These are phyloP conservation scores for Hordeum vulgare DNA, from an alignment of 176 grass and related monocot genomes.

Conservation along the genomic window DNA sequence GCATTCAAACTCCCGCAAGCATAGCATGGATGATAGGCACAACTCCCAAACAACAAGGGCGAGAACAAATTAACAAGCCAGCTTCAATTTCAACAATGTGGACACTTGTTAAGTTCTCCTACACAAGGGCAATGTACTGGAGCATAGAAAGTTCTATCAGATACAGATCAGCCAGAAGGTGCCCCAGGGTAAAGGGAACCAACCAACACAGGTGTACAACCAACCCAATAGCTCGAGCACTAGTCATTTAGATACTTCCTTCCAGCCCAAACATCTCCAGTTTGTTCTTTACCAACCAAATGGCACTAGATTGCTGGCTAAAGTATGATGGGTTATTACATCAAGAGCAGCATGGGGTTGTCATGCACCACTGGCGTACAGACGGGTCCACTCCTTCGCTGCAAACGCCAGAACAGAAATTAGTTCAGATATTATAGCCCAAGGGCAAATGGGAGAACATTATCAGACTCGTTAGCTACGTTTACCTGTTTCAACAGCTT, in stretches of 20 bases:
- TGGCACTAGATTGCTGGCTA: constrained; percentile 31
- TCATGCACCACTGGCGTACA: constrained; percentile 76
- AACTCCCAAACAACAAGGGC: neutral
- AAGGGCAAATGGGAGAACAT: neutral
- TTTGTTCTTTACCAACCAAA: constrained; percentile 49
- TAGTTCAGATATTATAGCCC: neutral
- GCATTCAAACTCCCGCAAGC: neutral
- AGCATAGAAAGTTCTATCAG: constrained; percentile 17
- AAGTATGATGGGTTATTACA: constrained; percentile 45
- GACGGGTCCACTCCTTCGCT: constrained; percentile 94
- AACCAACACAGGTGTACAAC: constrained; percentile 37
- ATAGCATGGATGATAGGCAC: neutral
- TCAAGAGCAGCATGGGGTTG: neutral
- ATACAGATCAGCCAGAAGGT: constrained; percentile 24
- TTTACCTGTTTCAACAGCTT: constrained; percentile 96
- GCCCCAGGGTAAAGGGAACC: constrained; percentile 45
- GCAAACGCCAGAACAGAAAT: constrained; percentile 26
- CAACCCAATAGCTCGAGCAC: constrained; percentile 36
- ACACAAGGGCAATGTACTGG: constrained; percentile 27
- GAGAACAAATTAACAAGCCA: neutral
- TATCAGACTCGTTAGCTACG: neutral
- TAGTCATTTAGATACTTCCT: constrained; percentile 31
- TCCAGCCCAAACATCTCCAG: constrained; percentile 38
- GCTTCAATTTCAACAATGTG: constrained; percentile 12
- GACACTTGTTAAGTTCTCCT: constrained; percentile 18